These are phyloP conservation scores for Dictyostelium firmibasis DNA, from an alignment of 78 protist species.

Conservation along the genomic window DNA sequence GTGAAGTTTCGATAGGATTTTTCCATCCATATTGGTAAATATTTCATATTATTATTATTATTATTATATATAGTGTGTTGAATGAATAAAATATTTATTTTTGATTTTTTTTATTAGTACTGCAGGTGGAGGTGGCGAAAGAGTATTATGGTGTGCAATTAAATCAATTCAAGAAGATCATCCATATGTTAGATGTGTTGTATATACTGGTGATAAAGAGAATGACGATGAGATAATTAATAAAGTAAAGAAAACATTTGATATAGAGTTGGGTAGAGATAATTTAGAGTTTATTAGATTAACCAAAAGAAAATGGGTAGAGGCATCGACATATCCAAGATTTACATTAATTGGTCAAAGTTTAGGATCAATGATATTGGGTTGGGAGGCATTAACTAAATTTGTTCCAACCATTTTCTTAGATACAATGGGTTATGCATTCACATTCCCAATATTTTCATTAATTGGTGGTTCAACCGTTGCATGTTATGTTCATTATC, in stretches of 20 bases:
- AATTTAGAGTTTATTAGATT: constrained; percentile 65
- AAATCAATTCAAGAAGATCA: constrained; percentile 46
- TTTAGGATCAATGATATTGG: constrained; percentile 77
- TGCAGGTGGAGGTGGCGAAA: constrained; percentile 94
- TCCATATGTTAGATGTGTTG: constrained; percentile 6
- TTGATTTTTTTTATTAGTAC: constrained; percentile 29
- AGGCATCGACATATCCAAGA: constrained; percentile 56
- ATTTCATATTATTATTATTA: background rate
- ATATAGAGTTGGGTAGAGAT: constrained; percentile 26
- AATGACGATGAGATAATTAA: constrained; percentile 17
- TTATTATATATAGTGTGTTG: background rate
- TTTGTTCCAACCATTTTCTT: constrained; percentile 75
- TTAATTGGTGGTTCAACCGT: constrained; percentile 76
- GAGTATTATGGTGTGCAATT: constrained; percentile 88
- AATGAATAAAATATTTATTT: background rate
- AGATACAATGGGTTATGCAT: constrained; percentile 94
- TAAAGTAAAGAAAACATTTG: constrained; percentile 40
- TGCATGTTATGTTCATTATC: constrained; percentile 95
- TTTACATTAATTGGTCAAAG: constrained; percentile 79
- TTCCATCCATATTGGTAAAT: constrained; percentile 82
- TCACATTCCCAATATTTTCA: constrained; percentile 85
- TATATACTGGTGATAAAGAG: constrained; percentile 57
- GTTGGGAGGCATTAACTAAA: constrained; percentile 62
- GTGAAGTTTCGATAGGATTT: constrained; percentile 23
- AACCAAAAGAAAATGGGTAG: constrained; percentile 64